Conservation (phyloP, 2,329 filamentous ascomycete genomes). For the Trichophyton mentagrophytes region DNA sequence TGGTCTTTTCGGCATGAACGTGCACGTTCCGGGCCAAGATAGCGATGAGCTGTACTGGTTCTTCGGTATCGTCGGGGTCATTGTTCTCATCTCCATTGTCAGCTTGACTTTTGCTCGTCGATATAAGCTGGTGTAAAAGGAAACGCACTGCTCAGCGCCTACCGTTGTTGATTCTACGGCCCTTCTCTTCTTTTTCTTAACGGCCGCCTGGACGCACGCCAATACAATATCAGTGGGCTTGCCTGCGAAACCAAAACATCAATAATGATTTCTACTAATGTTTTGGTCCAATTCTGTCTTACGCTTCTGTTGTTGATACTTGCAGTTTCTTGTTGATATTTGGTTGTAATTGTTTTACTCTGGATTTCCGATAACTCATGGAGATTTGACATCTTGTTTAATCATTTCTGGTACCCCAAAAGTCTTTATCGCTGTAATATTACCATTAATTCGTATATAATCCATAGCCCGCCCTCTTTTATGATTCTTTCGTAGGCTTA, state of each 20-base stretch:
- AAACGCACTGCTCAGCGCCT: neutral
- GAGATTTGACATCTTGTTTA: neutral
- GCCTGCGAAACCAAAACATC: neutral
- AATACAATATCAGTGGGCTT: neutral
- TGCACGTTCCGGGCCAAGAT: slow-evolving; percentile 33
- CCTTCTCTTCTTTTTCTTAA: neutral
- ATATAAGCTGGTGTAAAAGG: slow-evolving; percentile 29
- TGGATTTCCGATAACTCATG: neutral
- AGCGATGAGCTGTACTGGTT: slow-evolving; percentile 32
- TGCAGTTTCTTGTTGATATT: neutral
- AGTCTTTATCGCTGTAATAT: neutral
- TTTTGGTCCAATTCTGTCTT: neutral
- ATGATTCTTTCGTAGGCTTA: neutral
- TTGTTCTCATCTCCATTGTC: slow-evolving; percentile 30
- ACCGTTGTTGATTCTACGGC: neutral
- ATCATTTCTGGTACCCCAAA: neutral
- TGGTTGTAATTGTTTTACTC: neutral
- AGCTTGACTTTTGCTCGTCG: slow-evolving; percentile 30
- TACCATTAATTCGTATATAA: neutral
- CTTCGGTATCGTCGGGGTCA: slow-evolving; percentile 38
- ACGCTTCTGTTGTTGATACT: neutral
- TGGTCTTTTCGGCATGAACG: slow-evolving; percentile 42
- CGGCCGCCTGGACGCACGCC: neutral
- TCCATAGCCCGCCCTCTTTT: neutral
- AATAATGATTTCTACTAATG: neutral